Evolutionary conservation across 768 basidiomycete genomes (phyloP).

Genomic region (Pleurotus cornucopiae): DNA sequence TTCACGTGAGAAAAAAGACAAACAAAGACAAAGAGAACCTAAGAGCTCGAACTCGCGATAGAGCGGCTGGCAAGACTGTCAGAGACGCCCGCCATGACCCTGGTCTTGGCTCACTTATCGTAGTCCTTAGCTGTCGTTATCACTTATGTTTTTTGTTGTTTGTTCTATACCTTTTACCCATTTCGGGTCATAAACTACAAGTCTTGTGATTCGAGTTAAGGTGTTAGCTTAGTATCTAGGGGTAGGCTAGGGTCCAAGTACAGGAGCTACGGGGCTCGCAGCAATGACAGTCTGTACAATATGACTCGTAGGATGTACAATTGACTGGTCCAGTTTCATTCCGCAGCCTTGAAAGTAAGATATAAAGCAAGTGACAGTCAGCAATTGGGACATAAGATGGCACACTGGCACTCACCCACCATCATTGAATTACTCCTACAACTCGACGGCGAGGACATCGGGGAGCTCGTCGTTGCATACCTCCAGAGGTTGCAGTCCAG

Average conservation of each 20-base stretch:
- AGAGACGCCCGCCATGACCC: background rate
- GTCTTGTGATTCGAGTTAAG: background rate
- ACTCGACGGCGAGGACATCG: background rate
- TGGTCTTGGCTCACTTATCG: background rate
- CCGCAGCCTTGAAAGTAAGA: background rate
- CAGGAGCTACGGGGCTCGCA: background rate
- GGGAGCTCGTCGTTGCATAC: background rate
- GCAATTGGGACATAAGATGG: background rate
- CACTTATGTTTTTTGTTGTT: background rate
- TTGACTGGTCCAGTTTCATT: background rate
- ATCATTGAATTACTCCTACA: background rate
- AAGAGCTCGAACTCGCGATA: too few relatives aligned
- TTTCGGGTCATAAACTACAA: background rate
- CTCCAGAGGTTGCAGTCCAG: background rate
- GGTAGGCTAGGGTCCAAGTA: background rate
- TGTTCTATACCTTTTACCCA: background rate
- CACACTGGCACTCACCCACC: background rate
- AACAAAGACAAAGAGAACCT: background rate
- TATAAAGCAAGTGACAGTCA: background rate
- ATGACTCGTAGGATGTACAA: background rate
- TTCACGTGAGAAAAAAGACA: background rate
- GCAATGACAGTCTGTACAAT: background rate
- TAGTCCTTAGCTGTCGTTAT: background rate
- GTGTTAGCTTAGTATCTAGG: background rate
- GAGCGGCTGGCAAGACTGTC: background rate